phyloP scores from a whole-genome alignment of 768 basidiomycete genomes.

The Collybiopsis luxurians region DNA sequence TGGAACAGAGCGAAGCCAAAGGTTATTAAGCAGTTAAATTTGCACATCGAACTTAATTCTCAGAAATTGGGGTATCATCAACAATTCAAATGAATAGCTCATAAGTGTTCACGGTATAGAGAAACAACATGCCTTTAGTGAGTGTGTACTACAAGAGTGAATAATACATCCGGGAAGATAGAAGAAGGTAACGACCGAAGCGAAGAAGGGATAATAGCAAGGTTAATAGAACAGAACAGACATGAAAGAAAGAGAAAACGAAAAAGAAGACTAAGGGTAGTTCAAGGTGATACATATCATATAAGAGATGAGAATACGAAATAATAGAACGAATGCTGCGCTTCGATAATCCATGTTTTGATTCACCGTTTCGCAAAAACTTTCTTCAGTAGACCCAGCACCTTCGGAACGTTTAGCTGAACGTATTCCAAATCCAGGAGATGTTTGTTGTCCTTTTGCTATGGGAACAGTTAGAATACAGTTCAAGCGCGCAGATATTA shows the following conservation, averaged over 20 bases:
- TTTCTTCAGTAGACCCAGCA: slow-evolving; percentile 88
- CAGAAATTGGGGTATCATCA: no score
- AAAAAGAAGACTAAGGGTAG: slow-evolving; percentile 3
- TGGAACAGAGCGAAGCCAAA: slow-evolving; percentile 47
- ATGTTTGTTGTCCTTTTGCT: slow-evolving; percentile 99
- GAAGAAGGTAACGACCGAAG: background rate
- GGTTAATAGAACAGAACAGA: background rate
- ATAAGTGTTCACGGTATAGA: background rate
- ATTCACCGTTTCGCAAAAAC: slow-evolving; percentile 49
- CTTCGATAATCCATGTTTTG: slow-evolving; percentile 16
- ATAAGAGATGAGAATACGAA: slow-evolving; percentile 5
- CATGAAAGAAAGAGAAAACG: background rate
- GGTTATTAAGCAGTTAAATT: slow-evolving; percentile 6
- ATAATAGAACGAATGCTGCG: slow-evolving; percentile 2
- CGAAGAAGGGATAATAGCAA: background rate
- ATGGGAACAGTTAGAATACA: slow-evolving; percentile 10
- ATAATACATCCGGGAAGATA: slow-evolving; percentile 8
- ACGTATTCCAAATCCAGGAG: slow-evolving; percentile 97
- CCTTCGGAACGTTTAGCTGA: slow-evolving; percentile 94
- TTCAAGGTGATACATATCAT: slow-evolving; percentile 8
- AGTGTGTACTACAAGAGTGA: slow-evolving; percentile 7
- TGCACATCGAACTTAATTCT: no score
- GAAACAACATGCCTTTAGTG: slow-evolving; percentile 9
- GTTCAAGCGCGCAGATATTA: background rate
- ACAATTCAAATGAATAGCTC: no score